Percentiles rank a stretch among this genome's conserved stretches.
phyloP scores from a whole-genome alignment of 345 rosid genomes.

The Populus simonii region DNA sequence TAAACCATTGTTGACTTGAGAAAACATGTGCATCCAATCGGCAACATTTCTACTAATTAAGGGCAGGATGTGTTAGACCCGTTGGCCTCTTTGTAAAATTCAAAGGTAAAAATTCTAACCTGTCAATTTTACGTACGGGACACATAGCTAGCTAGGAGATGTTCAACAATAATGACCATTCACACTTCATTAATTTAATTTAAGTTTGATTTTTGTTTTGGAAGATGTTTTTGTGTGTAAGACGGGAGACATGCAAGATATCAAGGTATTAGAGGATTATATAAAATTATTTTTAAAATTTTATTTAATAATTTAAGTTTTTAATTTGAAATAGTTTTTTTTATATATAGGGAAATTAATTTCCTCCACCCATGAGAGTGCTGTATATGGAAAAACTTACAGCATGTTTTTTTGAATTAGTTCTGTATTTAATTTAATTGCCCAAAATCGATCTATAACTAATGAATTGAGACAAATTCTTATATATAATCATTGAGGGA shows the following conservation, averaged over 20 bases:
- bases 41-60: neutral
- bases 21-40: neutral
- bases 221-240: neutral
- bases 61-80: neutral
- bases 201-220: neutral
- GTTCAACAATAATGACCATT: neutral
- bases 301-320: too few species aligned
- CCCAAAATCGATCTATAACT: too few species aligned
- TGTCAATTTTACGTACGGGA: neutral
- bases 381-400: too few species aligned
- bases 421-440: too few species aligned
- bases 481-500: neutral
- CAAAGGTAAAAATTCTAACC: neutral
- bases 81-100: neutral
- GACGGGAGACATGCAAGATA: neutral
- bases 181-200: neutral
- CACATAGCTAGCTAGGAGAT: neutral
- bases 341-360: too few species aligned
- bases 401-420: too few species aligned
- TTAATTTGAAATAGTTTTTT: too few species aligned
- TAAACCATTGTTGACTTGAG: neutral
- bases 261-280: neutral
- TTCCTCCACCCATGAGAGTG: too few species aligned
- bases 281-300: too few species aligned
- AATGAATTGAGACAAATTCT: too few species aligned